Percentiles rank a stretch among this genome's conserved stretches.
These are phyloP conservation scores for Solanum dulcamara DNA, from an alignment of 257 asterid genomes.

Conservation along the genomic window DNA sequence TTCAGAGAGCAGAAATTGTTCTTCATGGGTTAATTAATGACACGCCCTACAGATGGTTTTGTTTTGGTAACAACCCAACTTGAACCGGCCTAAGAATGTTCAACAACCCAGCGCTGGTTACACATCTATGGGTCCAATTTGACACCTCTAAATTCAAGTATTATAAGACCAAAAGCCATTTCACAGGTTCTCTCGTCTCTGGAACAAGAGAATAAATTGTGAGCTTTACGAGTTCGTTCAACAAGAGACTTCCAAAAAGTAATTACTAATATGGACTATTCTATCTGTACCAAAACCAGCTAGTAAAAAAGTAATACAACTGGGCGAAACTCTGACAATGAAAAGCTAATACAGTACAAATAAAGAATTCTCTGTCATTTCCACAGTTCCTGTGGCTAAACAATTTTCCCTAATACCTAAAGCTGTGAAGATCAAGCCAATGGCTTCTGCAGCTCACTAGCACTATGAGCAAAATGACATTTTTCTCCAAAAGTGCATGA, in stretches of 20 bases:
- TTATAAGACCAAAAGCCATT: not conserved
- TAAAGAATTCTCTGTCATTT: not conserved
- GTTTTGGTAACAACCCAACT: too few species aligned
- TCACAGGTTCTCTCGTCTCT: not conserved
- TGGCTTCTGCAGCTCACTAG: constrained; percentile 49
- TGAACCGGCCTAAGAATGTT: too few species aligned
- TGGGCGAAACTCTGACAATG: not conserved
- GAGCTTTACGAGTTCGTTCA: not conserved
- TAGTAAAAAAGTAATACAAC: not conserved
- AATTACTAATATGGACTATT: not conserved
- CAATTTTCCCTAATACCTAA: not conserved
- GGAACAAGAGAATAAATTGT: too few species aligned
- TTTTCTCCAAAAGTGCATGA: constrained; percentile 82
- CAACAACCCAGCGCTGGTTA: too few species aligned
- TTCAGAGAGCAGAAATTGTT: too few species aligned
- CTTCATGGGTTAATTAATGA: too few species aligned
- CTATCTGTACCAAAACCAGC: not conserved
- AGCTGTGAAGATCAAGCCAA: constrained; percentile 12
- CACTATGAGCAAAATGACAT: constrained; percentile 92
- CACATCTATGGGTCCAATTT: too few species aligned
- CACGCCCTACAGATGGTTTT: too few species aligned
- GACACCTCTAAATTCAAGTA: too few species aligned
- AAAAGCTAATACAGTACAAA: not conserved
- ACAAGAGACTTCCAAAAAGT: not conserved
- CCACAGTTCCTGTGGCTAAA: not conserved